Evolutionary conservation across 176 grass and related monocot genomes (phyloP), one percentile per base, ranked within the genome.

Genomic region (Cocos nucifera): DNA sequence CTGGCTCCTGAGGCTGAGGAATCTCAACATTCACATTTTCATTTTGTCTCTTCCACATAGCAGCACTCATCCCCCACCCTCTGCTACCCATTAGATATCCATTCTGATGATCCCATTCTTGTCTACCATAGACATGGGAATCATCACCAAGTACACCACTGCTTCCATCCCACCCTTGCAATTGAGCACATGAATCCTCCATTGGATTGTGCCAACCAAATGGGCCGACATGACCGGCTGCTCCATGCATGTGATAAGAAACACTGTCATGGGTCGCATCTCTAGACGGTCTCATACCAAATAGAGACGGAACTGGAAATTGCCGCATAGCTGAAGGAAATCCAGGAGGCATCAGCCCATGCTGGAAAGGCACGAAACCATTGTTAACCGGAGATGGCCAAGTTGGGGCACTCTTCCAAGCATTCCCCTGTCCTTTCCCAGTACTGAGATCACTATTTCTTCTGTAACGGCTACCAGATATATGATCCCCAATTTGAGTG

Each of bases 301-400:
- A 77, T 4, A 76, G 50, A 39, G 48, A 62, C 26, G 61, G 69
- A 69, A 74, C 19, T n/a, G 70, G 64, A 25, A 73, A 78, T 39
- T 64, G 70, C 19, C 57, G 51, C 18, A 74, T 65, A 63, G 75
- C 26, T 64, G 75, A 29, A 69, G 73, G 75, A 66, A 78, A 74
- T 54, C 70, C 70, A 83, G 67, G 25, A 59, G 56, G 48, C 49
- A 69, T 73, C 49, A 48, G 64, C 5, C 64, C 75, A 59, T 69
- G 64, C 50, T 78, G 75, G 53, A 83, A 60, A 49, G 64, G 65
- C 32, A 56, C 35, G 54, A 83, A 83, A 55, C 80, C 64, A 78
- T 78, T 78, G 59, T 64, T 27, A 73, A 44, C 23, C 21, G 59
- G 70, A 5, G 54, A 74, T 65, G 69, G 70, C 69, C 75, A 78